phyloP scores from a whole-genome alignment of 1,139 yeast genomes.

The Diutina pseudorugosa region DNA sequence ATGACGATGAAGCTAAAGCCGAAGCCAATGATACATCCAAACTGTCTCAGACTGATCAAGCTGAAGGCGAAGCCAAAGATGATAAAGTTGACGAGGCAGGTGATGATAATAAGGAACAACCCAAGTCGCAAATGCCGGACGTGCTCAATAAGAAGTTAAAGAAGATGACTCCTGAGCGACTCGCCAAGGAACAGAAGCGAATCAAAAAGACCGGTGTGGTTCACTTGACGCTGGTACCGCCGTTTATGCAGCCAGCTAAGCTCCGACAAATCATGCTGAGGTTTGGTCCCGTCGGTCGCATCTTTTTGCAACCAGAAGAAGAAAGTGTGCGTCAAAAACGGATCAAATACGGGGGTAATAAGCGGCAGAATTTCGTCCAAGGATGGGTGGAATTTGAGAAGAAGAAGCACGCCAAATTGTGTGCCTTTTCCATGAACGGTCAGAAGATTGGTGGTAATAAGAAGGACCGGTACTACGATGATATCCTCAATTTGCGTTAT shows the following conservation, averaged over 20 bases:
- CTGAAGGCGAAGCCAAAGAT: neutral
- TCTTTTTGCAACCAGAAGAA: constrained; percentile 83
- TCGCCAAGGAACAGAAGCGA: constrained; percentile 45
- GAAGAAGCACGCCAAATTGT: constrained; percentile 79
- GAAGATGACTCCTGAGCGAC: constrained; percentile 38
- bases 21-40: constrained; percentile 6
- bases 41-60: no score
- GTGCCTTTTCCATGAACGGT: constrained; percentile 80
- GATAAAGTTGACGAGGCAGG: neutral
- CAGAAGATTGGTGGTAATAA: constrained; percentile 87
- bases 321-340: constrained; percentile 50
- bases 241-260: constrained; percentile 93
- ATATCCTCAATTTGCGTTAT: constrained; percentile 81
- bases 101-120: neutral
- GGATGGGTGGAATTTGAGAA: constrained; percentile 94
- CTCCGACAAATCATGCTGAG: constrained; percentile 66
- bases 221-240: constrained; percentile 82
- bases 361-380: constrained; percentile 76
- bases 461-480: constrained; percentile 88
- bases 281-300: constrained; percentile 79
- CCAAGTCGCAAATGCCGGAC: constrained; percentile 5
- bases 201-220: constrained; percentile 79
- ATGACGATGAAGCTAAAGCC: constrained; percentile 6
- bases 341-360: constrained; percentile 87
- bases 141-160: constrained; percentile 21